Percentiles rank a stretch among this genome's conserved stretches.
Conservation (phyloP, 331 rosid species). For the Telfairia occidentalis region DNA sequence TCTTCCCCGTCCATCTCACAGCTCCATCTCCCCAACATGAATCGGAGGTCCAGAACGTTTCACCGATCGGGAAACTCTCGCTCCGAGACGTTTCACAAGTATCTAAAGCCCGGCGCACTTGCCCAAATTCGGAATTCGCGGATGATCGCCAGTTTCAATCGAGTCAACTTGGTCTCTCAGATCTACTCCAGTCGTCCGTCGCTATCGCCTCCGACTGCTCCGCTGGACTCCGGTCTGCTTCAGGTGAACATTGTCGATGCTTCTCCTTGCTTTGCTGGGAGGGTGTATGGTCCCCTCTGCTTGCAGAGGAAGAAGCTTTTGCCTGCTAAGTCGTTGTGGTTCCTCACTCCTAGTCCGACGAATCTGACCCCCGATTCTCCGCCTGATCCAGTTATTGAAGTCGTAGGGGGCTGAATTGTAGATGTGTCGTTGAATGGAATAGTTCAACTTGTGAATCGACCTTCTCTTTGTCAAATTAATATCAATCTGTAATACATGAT, state of each 20-base stretch:
- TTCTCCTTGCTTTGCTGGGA: constrained; percentile 12
- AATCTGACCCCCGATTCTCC: constrained; percentile 1
- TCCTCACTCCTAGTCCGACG: neutral
- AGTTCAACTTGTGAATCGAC: constrained; percentile 1
- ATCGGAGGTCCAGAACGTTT: neutral
- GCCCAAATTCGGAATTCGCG: constrained; percentile 17
- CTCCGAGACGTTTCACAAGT: constrained; percentile 7
- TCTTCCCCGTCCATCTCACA: no score
- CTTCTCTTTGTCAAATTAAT: neutral
- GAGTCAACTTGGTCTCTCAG: constrained; percentile 10
- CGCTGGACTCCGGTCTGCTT: neutral
- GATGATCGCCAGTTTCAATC: constrained; percentile 8
- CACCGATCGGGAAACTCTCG: neutral
- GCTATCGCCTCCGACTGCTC: neutral
- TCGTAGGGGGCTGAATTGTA: constrained; percentile 10
- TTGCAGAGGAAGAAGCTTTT: constrained; percentile 16
- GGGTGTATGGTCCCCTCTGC: constrained; percentile 8
- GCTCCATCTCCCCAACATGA: neutral
- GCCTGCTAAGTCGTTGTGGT: constrained; percentile 13
- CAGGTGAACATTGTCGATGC: constrained; percentile 3
- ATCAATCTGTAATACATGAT: neutral
- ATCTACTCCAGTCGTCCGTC: constrained; percentile 4
- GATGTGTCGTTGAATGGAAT: neutral
- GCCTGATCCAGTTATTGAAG: constrained; percentile 9
- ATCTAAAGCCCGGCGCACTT: constrained; percentile 15